A percentile compares a stretch with the other conserved stretches of the same genome.
These are phyloP conservation scores for Forsythia viridissima DNA, from an alignment of 257 asterid species.

Conservation along the genomic window DNA sequence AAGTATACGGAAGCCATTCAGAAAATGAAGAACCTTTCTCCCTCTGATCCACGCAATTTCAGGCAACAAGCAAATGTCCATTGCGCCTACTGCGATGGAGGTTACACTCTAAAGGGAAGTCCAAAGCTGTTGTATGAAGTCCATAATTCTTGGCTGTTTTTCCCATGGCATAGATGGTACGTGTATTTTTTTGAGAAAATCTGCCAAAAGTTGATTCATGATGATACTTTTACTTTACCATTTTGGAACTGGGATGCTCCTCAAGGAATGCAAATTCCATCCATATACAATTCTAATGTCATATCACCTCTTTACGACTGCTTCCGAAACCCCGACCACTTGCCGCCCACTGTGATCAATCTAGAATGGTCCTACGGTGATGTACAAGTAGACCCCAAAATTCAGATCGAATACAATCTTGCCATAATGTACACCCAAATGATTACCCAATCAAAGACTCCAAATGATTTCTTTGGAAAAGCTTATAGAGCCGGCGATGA, in stretches of 20 bases:
- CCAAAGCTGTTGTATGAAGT: no score
- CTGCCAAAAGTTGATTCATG: not conserved
- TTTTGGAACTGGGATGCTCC: no score
- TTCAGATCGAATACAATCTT: not conserved
- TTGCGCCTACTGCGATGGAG: no score
- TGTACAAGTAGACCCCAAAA: not conserved
- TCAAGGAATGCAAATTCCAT: no score
- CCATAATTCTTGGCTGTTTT: no score
- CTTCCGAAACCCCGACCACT: conserved; percentile 19
- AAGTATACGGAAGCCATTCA: conserved; percentile 20
- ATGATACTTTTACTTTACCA: conserved; percentile 2
- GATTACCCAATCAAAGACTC: not conserved
- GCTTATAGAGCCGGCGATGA: conserved; percentile 8
- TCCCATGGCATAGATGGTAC: no score
- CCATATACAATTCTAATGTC: no score
- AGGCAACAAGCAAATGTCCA: no score
- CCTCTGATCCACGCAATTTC: no score
- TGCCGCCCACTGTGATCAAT: conserved; percentile 2
- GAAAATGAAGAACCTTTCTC: conserved; percentile 17
- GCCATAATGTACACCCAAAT: no score
- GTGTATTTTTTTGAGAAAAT: conserved; percentile 25
- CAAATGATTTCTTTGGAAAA: conserved; percentile 7
- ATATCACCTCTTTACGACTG: conserved; percentile 3
- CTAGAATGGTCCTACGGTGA: not conserved
- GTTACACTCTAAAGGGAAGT: no score